These are phyloP conservation scores for Colletotrichum sp. DNA, from an alignment of 2,329 filamentous ascomycete species.

Conservation along the genomic window DNA sequence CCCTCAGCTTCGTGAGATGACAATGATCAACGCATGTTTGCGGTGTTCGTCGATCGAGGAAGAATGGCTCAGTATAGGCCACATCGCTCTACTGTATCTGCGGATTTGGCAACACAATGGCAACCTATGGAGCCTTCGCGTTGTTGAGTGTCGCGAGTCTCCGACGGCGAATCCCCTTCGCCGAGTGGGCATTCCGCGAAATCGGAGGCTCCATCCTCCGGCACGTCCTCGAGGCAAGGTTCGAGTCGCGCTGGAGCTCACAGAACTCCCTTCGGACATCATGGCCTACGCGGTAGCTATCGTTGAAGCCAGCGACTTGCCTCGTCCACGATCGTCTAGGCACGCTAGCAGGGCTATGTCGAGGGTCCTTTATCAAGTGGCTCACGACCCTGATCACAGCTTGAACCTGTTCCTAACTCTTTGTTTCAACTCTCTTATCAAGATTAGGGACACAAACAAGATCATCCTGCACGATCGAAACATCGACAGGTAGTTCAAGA, in stretches of 20 bases:
- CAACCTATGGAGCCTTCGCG: background rate
- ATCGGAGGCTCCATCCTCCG: too few relatives aligned
- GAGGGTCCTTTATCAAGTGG: background rate
- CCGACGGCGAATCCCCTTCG: too few relatives aligned
- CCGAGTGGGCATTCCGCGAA: too few relatives aligned
- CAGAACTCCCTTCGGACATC: background rate
- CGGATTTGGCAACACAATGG: background rate
- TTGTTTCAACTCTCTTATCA: background rate
- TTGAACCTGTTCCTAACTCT: background rate
- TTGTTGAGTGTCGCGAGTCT: background rate
- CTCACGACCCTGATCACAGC: background rate
- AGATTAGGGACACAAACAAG: background rate
- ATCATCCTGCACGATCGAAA: background rate
- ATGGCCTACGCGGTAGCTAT: background rate
- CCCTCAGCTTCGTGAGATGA: background rate
- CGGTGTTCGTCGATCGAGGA: background rate
- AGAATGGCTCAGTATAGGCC: background rate
- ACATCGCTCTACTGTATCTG: too few relatives aligned
- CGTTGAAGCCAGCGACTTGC: background rate
- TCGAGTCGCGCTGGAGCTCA: background rate
- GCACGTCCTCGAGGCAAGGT: too few relatives aligned
- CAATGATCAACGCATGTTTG: rapidly evolving
- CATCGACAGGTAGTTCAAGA: too few relatives aligned
- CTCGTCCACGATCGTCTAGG: background rate
- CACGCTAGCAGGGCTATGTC: background rate